Base-by-base conservation (phyloP, 2,329 filamentous ascomycete genomes). In the Triangularia setosa region DNA sequence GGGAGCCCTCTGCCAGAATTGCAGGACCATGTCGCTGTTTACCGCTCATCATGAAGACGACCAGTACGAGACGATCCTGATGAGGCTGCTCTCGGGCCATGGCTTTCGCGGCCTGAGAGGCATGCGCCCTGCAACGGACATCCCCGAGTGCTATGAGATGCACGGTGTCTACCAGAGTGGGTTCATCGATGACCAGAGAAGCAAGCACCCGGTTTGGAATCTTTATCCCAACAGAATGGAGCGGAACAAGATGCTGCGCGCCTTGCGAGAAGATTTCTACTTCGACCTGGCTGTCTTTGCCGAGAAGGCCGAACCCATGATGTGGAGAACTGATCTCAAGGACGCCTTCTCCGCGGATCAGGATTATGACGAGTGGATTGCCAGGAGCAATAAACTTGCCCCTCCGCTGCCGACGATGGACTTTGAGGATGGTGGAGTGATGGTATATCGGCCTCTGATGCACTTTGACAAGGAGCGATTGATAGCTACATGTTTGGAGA, bases 31-130 rank as follows among this genome's bases (percentile, higher is more conserved):
- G 3, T 84, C 85, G 21, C 75, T 98, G 1, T 83, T 97, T 44
- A 79, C 96, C 27, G 95, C 89, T 3, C 95, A 99, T 73, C 95
- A 99, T 74, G 81, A 84, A 67, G 93, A 97, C 72, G 95, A 99
- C 72, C 92, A 95, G 73, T 90, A 93, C 63, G 95, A 99, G 78
- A 97, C 93, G 0, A 83, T 96, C 3, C 77, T 98, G 58, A 90
- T 93, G 87, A 85, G 95, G 52, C 76, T 98, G 64, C 76, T 89
- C 8, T 80, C 81, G 2, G 87, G 89, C 0, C 90, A 92, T 71
- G 79, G 84, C 2, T 84, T 85, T n/a, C 79, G 83, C n/a, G 93
- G 91, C 0, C 79, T 97, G 28, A 79, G 82, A 16, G 92, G 90
- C 3, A 95, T 96, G 71, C 83, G 81, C 9, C 71, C 79, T 2